These are phyloP conservation scores for Boletus semigastroideus DNA, from an alignment of 1,284 basidiomycete genomes.

Conservation along the genomic window DNA sequence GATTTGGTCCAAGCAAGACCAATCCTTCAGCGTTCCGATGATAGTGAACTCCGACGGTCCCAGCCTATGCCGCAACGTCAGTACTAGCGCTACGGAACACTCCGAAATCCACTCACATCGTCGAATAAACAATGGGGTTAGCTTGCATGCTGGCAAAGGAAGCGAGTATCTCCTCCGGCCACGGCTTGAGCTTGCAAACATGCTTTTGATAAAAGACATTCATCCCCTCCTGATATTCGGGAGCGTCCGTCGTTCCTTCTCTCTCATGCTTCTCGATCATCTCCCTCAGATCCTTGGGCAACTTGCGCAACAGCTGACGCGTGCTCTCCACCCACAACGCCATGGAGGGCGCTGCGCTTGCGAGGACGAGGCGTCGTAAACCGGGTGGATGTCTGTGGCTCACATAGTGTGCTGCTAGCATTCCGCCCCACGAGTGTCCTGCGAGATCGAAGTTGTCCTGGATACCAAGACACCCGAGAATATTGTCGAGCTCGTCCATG, in stretches of 20 bases:
- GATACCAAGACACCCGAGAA: slow-evolving; percentile 45
- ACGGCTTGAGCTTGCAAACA: slow-evolving; percentile 15
- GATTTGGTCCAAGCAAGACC: slow-evolving; percentile 33
- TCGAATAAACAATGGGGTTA: slow-evolving; percentile 17
- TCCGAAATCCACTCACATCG: slow-evolving; percentile 14
- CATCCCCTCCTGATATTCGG: slow-evolving; percentile 28
- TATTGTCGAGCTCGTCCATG: slow-evolving; percentile 42
- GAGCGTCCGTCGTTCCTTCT: slow-evolving; percentile 16
- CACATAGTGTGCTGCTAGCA: slow-evolving; percentile 41
- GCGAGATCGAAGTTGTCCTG: slow-evolving; percentile 38
- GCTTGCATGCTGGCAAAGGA: slow-evolving; percentile 16
- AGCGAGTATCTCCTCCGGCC: slow-evolving; percentile 15
- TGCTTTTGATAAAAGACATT: slow-evolving; percentile 24
- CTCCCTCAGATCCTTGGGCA: slow-evolving; percentile 24
- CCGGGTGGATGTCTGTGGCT: slow-evolving; percentile 37
- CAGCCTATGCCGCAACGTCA: slow-evolving; percentile 11
- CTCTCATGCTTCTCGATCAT: slow-evolving; percentile 23
- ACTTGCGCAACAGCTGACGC: slow-evolving; percentile 6
- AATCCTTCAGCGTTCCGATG: slow-evolving; percentile 32
- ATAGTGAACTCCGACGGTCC: slow-evolving; percentile 34
- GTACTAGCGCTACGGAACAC: neutral
- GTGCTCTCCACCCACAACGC: slow-evolving; percentile 23
- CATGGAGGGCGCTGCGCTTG: slow-evolving; percentile 23
- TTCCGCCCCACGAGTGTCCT: slow-evolving; percentile 53
- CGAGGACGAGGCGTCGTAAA: slow-evolving; percentile 41